phyloP scores from a whole-genome alignment of 1,284 basidiomycete genomes.

The Termitomyces sp. region DNA sequence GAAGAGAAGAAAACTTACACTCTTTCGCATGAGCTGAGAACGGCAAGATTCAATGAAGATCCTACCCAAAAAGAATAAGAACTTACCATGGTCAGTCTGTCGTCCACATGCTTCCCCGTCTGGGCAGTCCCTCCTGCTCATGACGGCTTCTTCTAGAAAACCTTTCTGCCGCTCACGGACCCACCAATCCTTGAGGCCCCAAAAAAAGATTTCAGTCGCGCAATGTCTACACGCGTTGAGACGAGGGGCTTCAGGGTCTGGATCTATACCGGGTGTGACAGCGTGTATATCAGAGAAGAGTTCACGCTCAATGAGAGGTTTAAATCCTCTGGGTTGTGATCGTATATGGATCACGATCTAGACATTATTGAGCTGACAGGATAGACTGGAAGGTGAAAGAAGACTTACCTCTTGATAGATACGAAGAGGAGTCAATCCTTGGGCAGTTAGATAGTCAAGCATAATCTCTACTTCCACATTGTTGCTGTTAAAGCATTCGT shows the following conservation, averaged over 20 bases:
- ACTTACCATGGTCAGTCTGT: conserved; percentile 62
- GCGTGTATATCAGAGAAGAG: conserved; percentile 63
- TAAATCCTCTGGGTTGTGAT: conserved; percentile 56
- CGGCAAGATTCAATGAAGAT: conserved; percentile 2
- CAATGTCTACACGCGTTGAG: conserved; percentile 62
- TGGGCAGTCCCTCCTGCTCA: conserved; percentile 57
- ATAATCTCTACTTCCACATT: conserved; percentile 73
- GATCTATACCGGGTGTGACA: conserved; percentile 47
- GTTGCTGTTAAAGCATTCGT: conserved; percentile 72
- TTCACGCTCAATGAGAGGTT: conserved; percentile 59
- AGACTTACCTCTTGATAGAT: conserved; percentile 66
- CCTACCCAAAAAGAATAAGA: background rate
- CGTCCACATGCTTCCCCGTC: conserved; percentile 49
- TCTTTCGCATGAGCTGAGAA: conserved; percentile 60
- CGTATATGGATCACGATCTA: conserved; percentile 61
- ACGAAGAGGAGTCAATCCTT: conserved; percentile 54
- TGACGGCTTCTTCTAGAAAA: conserved; percentile 46
- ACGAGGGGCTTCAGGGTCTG: conserved; percentile 50
- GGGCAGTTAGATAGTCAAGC: conserved; percentile 65
- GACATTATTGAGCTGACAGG: conserved; percentile 4
- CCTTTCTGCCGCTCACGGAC: conserved; percentile 66
- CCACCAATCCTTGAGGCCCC: conserved; percentile 77
- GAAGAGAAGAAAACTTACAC: conserved; percentile 40
- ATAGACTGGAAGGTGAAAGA: background rate
- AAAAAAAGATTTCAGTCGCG: conserved; percentile 66